Base-by-base conservation (phyloP, 139 green algal genomes). In the Closterium sp. region DNA sequence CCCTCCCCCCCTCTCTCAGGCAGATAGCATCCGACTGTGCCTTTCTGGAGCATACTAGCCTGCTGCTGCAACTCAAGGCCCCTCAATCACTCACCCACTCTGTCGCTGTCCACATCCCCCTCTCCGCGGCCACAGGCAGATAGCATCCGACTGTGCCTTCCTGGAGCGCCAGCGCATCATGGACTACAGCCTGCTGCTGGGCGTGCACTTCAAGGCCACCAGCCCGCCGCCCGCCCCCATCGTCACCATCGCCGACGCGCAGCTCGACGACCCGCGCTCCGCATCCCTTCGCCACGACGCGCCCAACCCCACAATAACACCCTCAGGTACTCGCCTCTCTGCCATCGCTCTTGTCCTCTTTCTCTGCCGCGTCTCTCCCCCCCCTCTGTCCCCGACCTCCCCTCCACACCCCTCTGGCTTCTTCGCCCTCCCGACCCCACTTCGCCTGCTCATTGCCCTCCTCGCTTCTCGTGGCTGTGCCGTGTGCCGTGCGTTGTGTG, bases 161-260 rank as follows among this genome's bases (percentile, higher is more conserved):
- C 89, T 98, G 90, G 91, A 96, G 88, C 32, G 90, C 28, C 35
- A 95, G 90, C 95, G 94, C 31, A 96, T 99, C 35, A 99, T 99
- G 97, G 97, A 98, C 94, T 98, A 98, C 94, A 96, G 92, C n/a
- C 91, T 98, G 92, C 95, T 98, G 90, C 92, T 98, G 64, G 97
- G 97, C 3, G 92, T 98, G 25, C 89, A 92, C 86, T 92, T 92
- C 86, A 89, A 88, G 30, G 88, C 88, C 69, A 88, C 88, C 21
- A 4, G 88, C 8, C 32, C 66, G 16, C 88, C 88, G 5, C 35
- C 88, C 6, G 55, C 55, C 55, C 88, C 88, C 28, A 32, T 91
- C 6, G 35, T 91, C 32, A 88, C 88, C 30, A 34, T 76, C 55
- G 25, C 55, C 4, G 55, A 76, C 16, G 12, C 55, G 1, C 55